Evolutionary conservation across 176 grass and related monocot genomes (phyloP).

Genomic region (Miscanthus lutarioriparius): DNA sequence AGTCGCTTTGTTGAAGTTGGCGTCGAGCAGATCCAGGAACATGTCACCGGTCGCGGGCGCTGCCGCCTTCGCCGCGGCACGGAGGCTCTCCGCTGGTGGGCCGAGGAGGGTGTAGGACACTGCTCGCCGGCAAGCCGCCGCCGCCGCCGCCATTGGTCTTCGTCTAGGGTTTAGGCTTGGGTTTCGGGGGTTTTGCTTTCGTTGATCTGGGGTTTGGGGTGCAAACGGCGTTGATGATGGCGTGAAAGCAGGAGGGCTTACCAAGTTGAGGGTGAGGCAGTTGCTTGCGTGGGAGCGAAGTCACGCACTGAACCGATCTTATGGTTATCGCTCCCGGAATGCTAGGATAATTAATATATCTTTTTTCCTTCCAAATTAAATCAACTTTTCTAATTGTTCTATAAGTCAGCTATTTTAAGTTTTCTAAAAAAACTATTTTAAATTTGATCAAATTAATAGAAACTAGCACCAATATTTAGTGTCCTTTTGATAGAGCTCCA

Average conservation of each 20-base stretch:
- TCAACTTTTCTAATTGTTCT: not conserved
- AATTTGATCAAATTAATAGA: too few relatives aligned
- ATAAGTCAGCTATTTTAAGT: too few relatives aligned
- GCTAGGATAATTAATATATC: not conserved
- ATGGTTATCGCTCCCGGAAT: not conserved
- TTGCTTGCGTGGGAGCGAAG: not conserved
- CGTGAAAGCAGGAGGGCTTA: not conserved
- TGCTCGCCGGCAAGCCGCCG: not conserved
- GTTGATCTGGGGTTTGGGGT: too few relatives aligned
- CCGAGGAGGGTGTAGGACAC: conserved; percentile 23
- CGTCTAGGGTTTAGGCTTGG: not conserved
- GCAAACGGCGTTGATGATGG: not conserved
- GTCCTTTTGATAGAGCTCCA: too few relatives aligned
- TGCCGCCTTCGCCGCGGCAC: not conserved
- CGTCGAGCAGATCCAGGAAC: conserved; percentile 1
- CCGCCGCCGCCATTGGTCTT: not conserved
- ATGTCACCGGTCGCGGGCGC: not conserved
- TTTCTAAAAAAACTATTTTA: too few relatives aligned
- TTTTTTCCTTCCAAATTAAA: not conserved
- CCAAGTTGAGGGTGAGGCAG: not conserved
- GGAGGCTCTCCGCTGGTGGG: conserved; percentile 32
- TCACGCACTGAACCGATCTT: not conserved
- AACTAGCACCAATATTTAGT: too few relatives aligned
- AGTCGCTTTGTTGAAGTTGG: conserved; percentile 1
- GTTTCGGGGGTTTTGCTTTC: not conserved